A percentile compares a stretch with the other conserved stretches of the same genome.
Evolutionary conservation across 305 asterid genomes (phyloP).

Genomic region (Rubia peregrina): DNA sequence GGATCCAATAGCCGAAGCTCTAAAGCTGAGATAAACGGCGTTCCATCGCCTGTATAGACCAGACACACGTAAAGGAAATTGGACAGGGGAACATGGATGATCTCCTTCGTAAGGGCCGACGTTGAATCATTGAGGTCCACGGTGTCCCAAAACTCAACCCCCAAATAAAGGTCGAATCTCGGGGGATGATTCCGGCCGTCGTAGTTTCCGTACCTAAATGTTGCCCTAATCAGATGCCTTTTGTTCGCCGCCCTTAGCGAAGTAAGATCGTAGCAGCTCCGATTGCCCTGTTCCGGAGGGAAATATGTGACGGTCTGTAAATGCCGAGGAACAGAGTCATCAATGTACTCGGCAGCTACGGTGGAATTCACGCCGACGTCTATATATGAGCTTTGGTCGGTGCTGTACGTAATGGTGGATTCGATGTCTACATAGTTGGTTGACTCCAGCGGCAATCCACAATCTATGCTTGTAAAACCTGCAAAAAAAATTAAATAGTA

Average conservation of each 20-base stretch:
- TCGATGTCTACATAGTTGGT: not conserved
- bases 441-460: slow-evolving; percentile 16
- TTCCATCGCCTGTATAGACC: slow-evolving; percentile 24
- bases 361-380: slow-evolving; percentile 13
- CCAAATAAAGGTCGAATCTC: slow-evolving; percentile 29
- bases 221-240: slow-evolving; percentile 24
- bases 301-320: slow-evolving; percentile 22
- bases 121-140: not conserved
- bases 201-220: slow-evolving; percentile 34
- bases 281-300: slow-evolving; percentile 14
- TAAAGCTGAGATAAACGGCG: slow-evolving; percentile 33
- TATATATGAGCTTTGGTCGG: slow-evolving; percentile 11
- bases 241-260: not conserved
- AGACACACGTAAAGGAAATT: slow-evolving; percentile 29
- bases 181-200: slow-evolving; percentile 23
- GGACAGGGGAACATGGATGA: slow-evolving; percentile 21
- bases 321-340: not conserved
- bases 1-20: slow-evolving; percentile 22
- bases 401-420: slow-evolving; percentile 5
- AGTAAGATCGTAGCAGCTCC: slow-evolving; percentile 31
- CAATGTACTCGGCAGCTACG: slow-evolving; percentile 3
- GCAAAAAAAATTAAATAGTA: not conserved
- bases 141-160: slow-evolving; percentile 23
- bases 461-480: slow-evolving; percentile 30
- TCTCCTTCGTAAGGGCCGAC: slow-evolving; percentile 3